A percentile compares a stretch with the other conserved stretches of the same genome.
phyloP scores from a whole-genome alignment of 108 stramenopile species.

The Cyclotella choctawhatcheeana region DNA sequence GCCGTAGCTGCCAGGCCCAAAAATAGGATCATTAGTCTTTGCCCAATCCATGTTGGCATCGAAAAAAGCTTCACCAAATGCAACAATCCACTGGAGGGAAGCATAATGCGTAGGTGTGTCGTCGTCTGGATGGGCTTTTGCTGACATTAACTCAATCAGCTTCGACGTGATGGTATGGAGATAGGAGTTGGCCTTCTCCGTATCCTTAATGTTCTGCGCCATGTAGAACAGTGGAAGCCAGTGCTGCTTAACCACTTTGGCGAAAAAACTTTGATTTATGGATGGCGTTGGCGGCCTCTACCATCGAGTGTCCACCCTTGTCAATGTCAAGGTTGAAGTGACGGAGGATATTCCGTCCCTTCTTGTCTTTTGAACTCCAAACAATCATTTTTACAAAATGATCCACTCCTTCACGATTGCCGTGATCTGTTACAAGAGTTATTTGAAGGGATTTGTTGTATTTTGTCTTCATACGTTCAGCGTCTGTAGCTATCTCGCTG shows the following conservation, averaged over 20 bases:
- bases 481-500: neutral
- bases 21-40: neutral
- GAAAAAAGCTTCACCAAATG: neutral
- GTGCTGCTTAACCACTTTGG: neutral
- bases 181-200: neutral
- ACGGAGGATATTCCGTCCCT: neutral
- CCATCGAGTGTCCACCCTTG: conserved; percentile 10
- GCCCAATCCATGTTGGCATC: conserved; percentile 5
- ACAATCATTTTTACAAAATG: conserved; percentile 21
- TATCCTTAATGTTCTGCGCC: neutral
- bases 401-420: conserved; percentile 21
- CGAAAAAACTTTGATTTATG: too few species aligned
- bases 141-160: neutral
- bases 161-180: neutral
- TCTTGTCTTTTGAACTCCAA: conserved; percentile 4
- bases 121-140: neutral
- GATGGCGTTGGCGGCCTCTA: conserved; percentile 16
- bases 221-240: neutral
- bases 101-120: neutral
- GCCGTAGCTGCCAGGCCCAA: neutral
- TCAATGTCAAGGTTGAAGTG: conserved; percentile 19
- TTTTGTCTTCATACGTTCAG: neutral
- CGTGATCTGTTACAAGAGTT: conserved; percentile 19
- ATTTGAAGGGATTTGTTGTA: neutral
- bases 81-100: neutral